A percentile compares a stretch with the other conserved stretches of the same genome.
phyloP scores from a whole-genome alignment of 768 basidiomycete genomes.

The Russula emetica region DNA sequence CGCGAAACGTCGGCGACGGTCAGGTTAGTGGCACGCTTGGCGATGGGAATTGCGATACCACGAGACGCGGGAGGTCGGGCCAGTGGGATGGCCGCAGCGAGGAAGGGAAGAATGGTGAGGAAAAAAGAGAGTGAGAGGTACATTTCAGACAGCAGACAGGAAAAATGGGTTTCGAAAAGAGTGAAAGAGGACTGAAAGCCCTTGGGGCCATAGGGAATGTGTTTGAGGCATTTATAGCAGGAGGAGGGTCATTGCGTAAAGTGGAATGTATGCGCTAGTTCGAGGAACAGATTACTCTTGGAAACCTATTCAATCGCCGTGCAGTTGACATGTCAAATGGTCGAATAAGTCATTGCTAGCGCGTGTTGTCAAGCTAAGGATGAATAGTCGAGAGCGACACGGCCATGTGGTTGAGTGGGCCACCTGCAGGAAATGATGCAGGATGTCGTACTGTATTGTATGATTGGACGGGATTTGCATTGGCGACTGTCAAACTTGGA shows the following conservation, averaged over 20 bases:
- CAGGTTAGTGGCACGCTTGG: background rate
- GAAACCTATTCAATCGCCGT: background rate
- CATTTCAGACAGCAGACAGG: constrained; percentile 2
- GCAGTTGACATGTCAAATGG: no score
- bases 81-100: background rate
- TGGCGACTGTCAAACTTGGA: no score
- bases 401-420: no score
- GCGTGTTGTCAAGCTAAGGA: no score
- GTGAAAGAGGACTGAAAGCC: background rate
- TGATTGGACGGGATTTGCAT: no score
- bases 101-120: background rate
- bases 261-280: background rate
- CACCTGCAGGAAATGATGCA: no score
- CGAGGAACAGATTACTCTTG: no score
- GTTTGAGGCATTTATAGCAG: background rate
- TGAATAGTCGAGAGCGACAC: no score
- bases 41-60: constrained; percentile 3
- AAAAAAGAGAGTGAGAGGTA: background rate
- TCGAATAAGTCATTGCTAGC: no score
- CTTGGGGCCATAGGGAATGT: background rate
- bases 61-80: background rate
- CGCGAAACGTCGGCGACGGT: background rate
- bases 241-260: background rate
- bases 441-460: no score
- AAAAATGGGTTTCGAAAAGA: background rate